Base-by-base conservation (phyloP, 1,284 basidiomycete species). In the Phellopilus nigrolimitatus region DNA sequence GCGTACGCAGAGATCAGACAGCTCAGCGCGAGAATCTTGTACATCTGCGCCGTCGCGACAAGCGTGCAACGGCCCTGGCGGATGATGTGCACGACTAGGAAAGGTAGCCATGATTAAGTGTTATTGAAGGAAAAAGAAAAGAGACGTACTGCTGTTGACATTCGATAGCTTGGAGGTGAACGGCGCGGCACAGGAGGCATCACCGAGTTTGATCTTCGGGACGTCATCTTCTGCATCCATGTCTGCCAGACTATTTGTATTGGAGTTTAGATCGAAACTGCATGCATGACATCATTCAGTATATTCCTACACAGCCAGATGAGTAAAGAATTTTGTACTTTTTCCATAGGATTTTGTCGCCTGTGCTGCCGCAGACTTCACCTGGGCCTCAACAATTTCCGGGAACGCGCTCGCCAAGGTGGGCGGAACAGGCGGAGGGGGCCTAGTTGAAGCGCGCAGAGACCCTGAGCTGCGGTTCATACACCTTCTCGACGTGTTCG, bases 21-120 rank as follows among this genome's bases (percentile, higher is more conserved):
- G 67, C 97, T 97, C 55, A 97, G 73, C 2, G 94, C 94, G 33
- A 97, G 75, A 60, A 97, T 97, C 75, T 97, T 97, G 83, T 97
- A 97, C 94, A 97, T 97, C 71, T 97, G 95, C 53, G 95, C 89
- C 1, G 94, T 97, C 1, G 94, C 94, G 38, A 97, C 94, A 12
- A 97, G 82, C 0, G 94, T 97, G 72, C 94, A 97, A 40, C 94
- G 88, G 19, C 95, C 94, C 71, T 97, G 94, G 39, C 94, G 84
- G 60, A 97, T 95, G 65, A 97, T 97, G 66, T 94, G 92, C 24
- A 90, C 87, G 62, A 97, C 91, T 91, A 57, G 5, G 55, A 33
- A 10, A 47, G 19, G 24, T 13, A 24, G 21, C 3, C 17, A 25
- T 24, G 2, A 6, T n/a, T 42, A 5, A 3, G 19, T 34, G 33